phyloP scores from a whole-genome alignment of 768 basidiomycete genomes.

The Udeniomyces megalosporus region DNA sequence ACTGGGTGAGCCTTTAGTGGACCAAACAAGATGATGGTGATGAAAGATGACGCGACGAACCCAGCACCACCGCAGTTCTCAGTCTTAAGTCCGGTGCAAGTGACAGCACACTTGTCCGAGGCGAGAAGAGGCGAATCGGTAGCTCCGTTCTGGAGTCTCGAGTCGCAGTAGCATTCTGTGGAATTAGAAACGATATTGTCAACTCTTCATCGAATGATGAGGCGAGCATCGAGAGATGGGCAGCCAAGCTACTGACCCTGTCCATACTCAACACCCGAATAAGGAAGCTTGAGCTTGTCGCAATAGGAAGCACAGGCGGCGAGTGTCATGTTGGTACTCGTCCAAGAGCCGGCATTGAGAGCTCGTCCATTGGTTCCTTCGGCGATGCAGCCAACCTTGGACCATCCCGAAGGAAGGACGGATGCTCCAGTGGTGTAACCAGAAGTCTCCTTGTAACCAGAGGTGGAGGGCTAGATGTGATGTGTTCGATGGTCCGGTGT shows the following conservation, averaged over 20 bases:
- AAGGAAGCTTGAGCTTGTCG: slow-evolving; percentile 19
- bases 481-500: too few relatives aligned
- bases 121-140: slow-evolving; percentile 24
- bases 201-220: too few relatives aligned
- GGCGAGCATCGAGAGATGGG: neutral
- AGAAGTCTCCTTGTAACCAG: slow-evolving; percentile 21
- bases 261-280: slow-evolving; percentile 27
- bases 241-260: neutral
- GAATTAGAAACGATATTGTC: too few relatives aligned
- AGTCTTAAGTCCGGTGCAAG: slow-evolving; percentile 17
- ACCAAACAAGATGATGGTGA: too few relatives aligned
- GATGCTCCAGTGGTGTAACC: slow-evolving; percentile 20
- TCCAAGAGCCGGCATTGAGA: slow-evolving; percentile 20
- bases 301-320: slow-evolving; percentile 17
- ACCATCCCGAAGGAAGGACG: slow-evolving; percentile 24
- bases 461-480: slow-evolving; percentile 16
- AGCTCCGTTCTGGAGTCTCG: slow-evolving; percentile 24
- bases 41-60: too few relatives aligned
- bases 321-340: slow-evolving; percentile 26
- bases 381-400: slow-evolving; percentile 27
- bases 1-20: too few relatives aligned
- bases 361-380: slow-evolving; percentile 26
- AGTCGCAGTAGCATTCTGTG: slow-evolving; percentile 27
- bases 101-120: slow-evolving; percentile 20
- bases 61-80: slow-evolving; percentile 28